Evolutionary conservation across 148 eudicot species (phyloP), one percentile per base, ranked within the genome.

Genomic region (Selenicereus undatus): DNA sequence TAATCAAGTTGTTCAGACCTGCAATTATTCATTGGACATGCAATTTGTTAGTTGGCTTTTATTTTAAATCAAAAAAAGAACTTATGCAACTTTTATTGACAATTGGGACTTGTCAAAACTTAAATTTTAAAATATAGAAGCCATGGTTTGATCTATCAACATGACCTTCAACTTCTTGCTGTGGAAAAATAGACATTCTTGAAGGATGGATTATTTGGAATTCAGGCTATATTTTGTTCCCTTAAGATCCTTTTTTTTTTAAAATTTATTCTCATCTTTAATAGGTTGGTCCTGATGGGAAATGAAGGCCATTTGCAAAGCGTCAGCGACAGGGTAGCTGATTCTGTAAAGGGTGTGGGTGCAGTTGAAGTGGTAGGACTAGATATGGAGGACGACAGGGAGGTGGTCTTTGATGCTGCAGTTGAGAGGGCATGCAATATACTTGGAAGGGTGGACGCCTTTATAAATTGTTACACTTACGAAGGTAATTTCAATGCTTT

Each of bases 251-350:
- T 11, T 18, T 76, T 39, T 45, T 72, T 14, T 50, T 27, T 21
- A 20, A 24, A 10, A 17, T 1, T 13, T 11, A 29, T 30, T 21
- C 4, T 58, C 9, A 51, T 62, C 12, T 73, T 29, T 27, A 62
- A 65, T 71, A 93, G 98, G 90, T 83, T 95, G 88, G 96, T 93
- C 66, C 81, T 93, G 85, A 79, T 93, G 92, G 97, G 99, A 73
- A 72, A 92, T 81, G 94, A 95, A 88, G 76, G 39, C 72, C 79
- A 76, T 30, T 77, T 93, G 80, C 89, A 73, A 86, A 70, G 71
- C 35, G 83, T 81, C 16, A 87, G 88, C 8, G 87, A 92, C 64
- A 89, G 86, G 85, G 89, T 93, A 32, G 86, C 68, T 51, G 78
- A 84, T 43, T 88, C 88, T 36, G 13, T 81, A 48, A 81, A 89